Evolutionary conservation across 108 stramenopile genomes (phyloP), one percentile per base, ranked within the genome.

Genomic region (Cyclotella kingstonii): DNA sequence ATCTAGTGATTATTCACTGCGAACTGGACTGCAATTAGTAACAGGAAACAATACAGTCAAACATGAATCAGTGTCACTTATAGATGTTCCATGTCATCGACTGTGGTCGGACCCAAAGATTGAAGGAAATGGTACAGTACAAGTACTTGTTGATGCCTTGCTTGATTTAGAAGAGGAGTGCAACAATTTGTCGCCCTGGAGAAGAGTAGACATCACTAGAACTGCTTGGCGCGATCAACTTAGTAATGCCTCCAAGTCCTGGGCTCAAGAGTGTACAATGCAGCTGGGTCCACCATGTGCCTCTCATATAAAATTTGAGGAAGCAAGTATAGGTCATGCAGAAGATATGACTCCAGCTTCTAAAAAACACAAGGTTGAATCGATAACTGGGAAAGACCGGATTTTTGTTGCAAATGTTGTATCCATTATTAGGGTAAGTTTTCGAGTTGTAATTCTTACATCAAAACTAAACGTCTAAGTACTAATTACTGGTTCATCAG

Each of bases 21-120:
- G 72, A 29, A 91, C 89, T 31, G 89, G 89, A 27, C 61, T 91
- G 33, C 35, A 63, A 23, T 57, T 82, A 70, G 36, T 91, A 21
- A 47, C 66, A 15, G 63, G 76, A 25, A 75, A 83, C 56, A 68
- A 81, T 30, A 29, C 60, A 41, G 51, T 21, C 50, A 55, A 60
- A 31, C 57, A 36, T 39, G 47, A 38, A 26, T 41, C 47, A 28
- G 19, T 23, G 10, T 33, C 58, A 27, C 48, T 73, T 28, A 52
- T 58, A 19, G 51, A 53, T 25, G 52, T 65, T 17, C 49, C 72
- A 33, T 53, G 63, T 57, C 63, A 73, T 47, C 56, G 60, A 29
- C 41, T 77, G 40, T 77, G 70, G 70, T 40, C 56, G 54, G 58
- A 73, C 49, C 51, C 67, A 40, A 58, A 57, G n/a, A 42, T 30